A percentile compares a stretch with the other conserved stretches of the same genome.
phyloP scores from a whole-genome alignment of 306 rosid species.

The Macrotyloma uniflorum region DNA sequence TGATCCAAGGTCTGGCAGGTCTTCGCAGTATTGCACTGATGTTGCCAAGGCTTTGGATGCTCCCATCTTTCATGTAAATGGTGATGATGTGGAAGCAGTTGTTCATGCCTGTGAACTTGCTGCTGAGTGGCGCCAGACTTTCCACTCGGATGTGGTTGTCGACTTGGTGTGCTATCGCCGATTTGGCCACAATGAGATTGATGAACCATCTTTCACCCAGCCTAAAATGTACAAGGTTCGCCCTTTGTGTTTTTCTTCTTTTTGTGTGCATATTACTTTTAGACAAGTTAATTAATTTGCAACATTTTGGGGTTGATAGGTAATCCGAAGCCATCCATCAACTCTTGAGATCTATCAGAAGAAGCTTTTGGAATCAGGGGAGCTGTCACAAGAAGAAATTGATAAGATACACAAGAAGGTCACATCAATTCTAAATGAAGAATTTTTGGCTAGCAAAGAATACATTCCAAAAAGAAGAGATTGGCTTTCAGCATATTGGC shows the following conservation, averaged over 20 bases:
- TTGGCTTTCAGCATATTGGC: conserved; percentile 98
- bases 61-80: conserved; percentile 94
- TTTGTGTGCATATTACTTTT: conserved; percentile 13
- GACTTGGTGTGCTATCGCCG: conserved; percentile 95
- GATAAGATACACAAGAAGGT: conserved; percentile 74
- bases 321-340: conserved; percentile 83
- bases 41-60: conserved; percentile 93
- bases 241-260: conserved; percentile 26
- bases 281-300: conserved; percentile 32
- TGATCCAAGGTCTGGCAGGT: conserved; percentile 86
- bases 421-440: conserved; percentile 78
- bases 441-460: conserved; percentile 89
- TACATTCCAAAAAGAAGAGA: conserved; percentile 87
- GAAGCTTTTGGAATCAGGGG: conserved; percentile 79
- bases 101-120: conserved; percentile 97
- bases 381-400: conserved; percentile 67
- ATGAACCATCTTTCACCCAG: conserved; percentile 96
- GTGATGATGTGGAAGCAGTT: conserved; percentile 95
- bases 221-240: conserved; percentile 98
- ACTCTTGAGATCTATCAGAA: conserved; percentile 85
- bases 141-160: conserved; percentile 97
- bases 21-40: conserved; percentile 92
- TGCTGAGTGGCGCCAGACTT: conserved; percentile 98
- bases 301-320: conserved; percentile 49
- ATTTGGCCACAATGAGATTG: conserved; percentile 98